Base-by-base conservation (phyloP, 192 early-diverging fungal genomes). In the Coemansia sp. region DNA sequence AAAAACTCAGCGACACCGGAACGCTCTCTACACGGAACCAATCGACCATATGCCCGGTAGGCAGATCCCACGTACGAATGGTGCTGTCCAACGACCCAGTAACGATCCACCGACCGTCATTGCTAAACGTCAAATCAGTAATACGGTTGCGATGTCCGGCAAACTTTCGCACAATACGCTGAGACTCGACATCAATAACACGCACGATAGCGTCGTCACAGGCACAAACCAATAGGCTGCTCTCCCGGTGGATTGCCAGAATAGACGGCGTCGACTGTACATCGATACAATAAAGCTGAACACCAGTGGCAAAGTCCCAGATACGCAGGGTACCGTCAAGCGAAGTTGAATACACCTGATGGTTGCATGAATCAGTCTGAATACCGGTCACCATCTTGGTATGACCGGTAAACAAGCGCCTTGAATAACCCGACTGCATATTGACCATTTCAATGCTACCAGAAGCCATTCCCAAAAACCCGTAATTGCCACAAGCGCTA, bases 41-140 rank as follows among this genome's bases (percentile, higher is more conserved):
- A 80, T 96, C 96, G 38, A 99, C 87, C 87, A 94, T 81, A 59
- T 92, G 85, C 7, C 95, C 95, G 1, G 94, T 92, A 8, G 96
- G 96, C 60, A 99, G 76, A 81, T 99, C 98, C 96, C 96, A 99
- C 2, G 95, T 96, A 61, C 95, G 88, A 51, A 99, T 85, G 5
- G 91, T 95, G 48, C 88, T 83, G 86, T 99, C 98, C 59, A 93
- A 80, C 15, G 91, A 90, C 8, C 86, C 64, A 3, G 93, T 91
- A 33, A 98, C 87, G 7, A 99, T 80, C 94, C 94, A 94, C 57
- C 96, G 89, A 54, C 92, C 93, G 78, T 99, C 96, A 14, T 92
- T 92, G 71, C 90, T 95, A 73, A 98, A 95, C 9, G 90, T 91
- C 81, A 96, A 74, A 68, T 96, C 94, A 12, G 94, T 91, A 61